Evolutionary conservation across 257 asterid genomes (phyloP).

Genomic region (Plectranthus barbatus): DNA sequence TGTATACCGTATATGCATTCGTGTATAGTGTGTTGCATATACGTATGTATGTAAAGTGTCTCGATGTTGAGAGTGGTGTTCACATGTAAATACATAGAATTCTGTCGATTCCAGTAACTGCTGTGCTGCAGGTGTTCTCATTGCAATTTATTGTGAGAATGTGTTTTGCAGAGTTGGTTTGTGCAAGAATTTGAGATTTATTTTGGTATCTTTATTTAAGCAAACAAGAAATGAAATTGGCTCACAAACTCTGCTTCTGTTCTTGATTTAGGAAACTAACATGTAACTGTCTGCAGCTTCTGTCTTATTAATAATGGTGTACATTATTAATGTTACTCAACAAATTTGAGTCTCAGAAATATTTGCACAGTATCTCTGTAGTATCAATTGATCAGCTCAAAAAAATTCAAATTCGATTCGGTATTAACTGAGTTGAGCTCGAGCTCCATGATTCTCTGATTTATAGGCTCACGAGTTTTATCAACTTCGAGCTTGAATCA

Average conservation of each 20-base stretch:
- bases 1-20: slow-evolving; percentile 11
- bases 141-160: slow-evolving; percentile 9
- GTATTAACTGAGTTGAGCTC: too few relatives aligned
- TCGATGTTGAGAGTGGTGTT: background rate
- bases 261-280: too few relatives aligned
- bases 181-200: background rate
- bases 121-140: slow-evolving; percentile 33
- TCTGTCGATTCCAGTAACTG: slow-evolving; percentile 6
- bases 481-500: too few relatives aligned
- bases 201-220: background rate
- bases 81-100: slow-evolving; percentile 20
- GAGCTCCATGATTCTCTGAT: too few relatives aligned
- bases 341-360: too few relatives aligned
- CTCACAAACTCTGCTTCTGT: background rate
- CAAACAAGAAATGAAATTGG: background rate
- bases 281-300: too few relatives aligned
- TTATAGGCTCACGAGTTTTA: too few relatives aligned
- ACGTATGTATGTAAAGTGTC: background rate
- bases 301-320: too few relatives aligned
- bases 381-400: too few relatives aligned
- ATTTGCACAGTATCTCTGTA: too few relatives aligned
- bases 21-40: slow-evolving; percentile 3
- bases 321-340: too few relatives aligned
- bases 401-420: too few relatives aligned
- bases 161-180: slow-evolving; percentile 32